Evolutionary conservation across 352 stramenopile genomes (phyloP), one percentile per base, ranked within the genome.

Genomic region (Aphanomyces astaci): DNA sequence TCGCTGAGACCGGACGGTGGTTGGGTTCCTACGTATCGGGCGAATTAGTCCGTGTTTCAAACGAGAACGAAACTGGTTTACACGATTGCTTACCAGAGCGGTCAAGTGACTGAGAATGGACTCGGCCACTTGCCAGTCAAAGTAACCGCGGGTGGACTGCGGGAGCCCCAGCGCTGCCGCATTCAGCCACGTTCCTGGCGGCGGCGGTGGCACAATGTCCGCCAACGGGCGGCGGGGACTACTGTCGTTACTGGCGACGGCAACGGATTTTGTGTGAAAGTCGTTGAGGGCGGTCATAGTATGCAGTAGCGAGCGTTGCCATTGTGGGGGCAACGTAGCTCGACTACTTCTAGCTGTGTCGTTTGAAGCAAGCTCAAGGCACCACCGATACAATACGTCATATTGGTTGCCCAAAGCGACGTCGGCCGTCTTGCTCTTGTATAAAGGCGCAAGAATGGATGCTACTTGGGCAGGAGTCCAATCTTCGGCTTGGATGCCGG

Each of bases 351-450:
- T 43, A 15, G 36, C 7, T 15, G 36, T 15, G 36, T 43, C 7
- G 2, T n/a, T 40, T n/a, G 43, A 22, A 5, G n/a, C 5, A 32
- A 68, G 2, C 24, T 68, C 3, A 28, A 68, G 49, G n/a, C 49
- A 59, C 40, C 43, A 68, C 4, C 27, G 43, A 5, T 10, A 36
- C 9, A 68, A 45, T 2, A 28, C 36, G 5, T 25, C 30, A 19
- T 33, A 60, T 33, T 68, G 62, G 15, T 25, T 39, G 0, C 17
- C 1, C 24, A 68, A 22, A 17, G 22, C 28, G 10, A 2, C 28
- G 33, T 68, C 62, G 28, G 32, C 4, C 19, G 19, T 62, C 17
- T 68, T 68, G 62, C 62, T 31, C 17, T 68, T 51, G 32, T 68
- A 68, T 11, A 68, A 27, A 7, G 62, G 13, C 17, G 31, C 62